A percentile compares a stretch with the other conserved stretches of the same genome.
These are phyloP conservation scores for Mycocentrospora acerina DNA, from an alignment of 2,329 filamentous ascomycete genomes.

Conservation along the genomic window DNA sequence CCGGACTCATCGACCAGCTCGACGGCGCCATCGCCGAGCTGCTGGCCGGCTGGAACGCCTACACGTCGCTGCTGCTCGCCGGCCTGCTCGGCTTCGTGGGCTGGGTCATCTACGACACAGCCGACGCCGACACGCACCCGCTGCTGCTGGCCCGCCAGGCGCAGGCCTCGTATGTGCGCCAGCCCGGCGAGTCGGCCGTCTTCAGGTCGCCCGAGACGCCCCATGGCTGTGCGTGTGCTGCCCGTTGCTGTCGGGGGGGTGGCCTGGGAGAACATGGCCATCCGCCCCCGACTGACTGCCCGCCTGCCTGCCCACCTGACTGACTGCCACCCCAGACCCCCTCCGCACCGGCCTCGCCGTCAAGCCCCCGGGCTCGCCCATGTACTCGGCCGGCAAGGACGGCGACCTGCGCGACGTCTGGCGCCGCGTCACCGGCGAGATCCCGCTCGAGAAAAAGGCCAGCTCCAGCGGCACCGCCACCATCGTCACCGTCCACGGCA, in stretches of 20 bases:
- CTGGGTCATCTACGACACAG: conserved; percentile 68
- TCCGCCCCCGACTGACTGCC: neutral
- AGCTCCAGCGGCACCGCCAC: conserved; percentile 65
- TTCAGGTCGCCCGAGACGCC: conserved; percentile 84
- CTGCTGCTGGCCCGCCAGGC: conserved; percentile 87
- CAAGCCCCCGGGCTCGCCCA: conserved; percentile 74
- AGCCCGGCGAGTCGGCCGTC: conserved; percentile 80
- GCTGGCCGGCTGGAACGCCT: conserved; percentile 78
- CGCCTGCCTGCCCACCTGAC: conserved; percentile 17
- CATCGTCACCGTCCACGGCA: conserved; percentile 78
- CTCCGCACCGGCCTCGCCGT: conserved; percentile 60
- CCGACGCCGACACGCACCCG: conserved; percentile 88
- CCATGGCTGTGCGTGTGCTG: conserved; percentile 76
- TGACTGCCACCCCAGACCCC: conserved; percentile 24
- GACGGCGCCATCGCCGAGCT: conserved; percentile 71
- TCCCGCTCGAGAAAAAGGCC: conserved; percentile 65
- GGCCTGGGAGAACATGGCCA: too few species aligned
- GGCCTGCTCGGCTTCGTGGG: conserved; percentile 67
- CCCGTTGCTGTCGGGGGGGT: too few species aligned
- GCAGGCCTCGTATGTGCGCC: conserved; percentile 73
- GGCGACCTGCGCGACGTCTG: conserved; percentile 92
- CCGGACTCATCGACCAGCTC: conserved; percentile 61
- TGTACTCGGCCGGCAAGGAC: conserved; percentile 80
- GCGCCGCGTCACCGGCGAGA: conserved; percentile 69
- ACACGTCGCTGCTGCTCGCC: conserved; percentile 72